Conservation (phyloP, 495 filamentous ascomycete genomes). For the Neurospora pannonica region DNA sequence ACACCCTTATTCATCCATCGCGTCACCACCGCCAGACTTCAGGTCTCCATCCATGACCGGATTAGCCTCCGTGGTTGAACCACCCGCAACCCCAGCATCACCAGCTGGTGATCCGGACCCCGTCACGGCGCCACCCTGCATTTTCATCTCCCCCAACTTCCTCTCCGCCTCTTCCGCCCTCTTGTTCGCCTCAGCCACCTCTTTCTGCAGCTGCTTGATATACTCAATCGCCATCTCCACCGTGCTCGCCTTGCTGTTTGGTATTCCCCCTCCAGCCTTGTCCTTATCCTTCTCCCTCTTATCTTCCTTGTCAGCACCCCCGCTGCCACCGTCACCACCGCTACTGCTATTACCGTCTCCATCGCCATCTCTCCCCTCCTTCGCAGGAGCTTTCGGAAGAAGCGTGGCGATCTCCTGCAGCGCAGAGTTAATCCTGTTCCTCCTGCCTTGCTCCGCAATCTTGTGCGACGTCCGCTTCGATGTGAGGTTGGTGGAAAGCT, state of each 20-base stretch:
- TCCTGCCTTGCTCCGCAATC: slow-evolving; percentile 88
- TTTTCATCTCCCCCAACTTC: slow-evolving; percentile 30
- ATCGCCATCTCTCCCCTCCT: slow-evolving; percentile 30
- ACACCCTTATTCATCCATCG: background rate
- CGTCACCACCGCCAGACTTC: background rate
- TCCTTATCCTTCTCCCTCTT: slow-evolving; percentile 28
- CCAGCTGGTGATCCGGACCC: background rate
- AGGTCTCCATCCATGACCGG: background rate
- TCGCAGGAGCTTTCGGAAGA: slow-evolving; percentile 47
- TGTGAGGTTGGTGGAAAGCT: slow-evolving; percentile 83
- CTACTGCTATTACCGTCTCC: slow-evolving; percentile 31
- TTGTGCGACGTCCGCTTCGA: slow-evolving; percentile 98
- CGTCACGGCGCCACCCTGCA: background rate
- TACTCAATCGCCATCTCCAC: slow-evolving; percentile 95
- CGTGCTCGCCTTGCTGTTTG: slow-evolving; percentile 88
- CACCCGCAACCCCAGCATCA: background rate
- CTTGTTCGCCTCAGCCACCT: slow-evolving; percentile 56
- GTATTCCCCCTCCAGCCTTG: slow-evolving; percentile 28
- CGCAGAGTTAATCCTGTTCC: slow-evolving; percentile 91
- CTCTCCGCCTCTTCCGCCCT: slow-evolving; percentile 56
- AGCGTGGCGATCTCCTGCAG: slow-evolving; percentile 84
- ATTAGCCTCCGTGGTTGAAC: background rate
- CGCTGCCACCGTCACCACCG: background rate
- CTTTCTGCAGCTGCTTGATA: slow-evolving; percentile 73
- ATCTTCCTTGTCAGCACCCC: slow-evolving; percentile 14